Conservation (phyloP, 345 rosid species). For the Adansonia digitata region DNA sequence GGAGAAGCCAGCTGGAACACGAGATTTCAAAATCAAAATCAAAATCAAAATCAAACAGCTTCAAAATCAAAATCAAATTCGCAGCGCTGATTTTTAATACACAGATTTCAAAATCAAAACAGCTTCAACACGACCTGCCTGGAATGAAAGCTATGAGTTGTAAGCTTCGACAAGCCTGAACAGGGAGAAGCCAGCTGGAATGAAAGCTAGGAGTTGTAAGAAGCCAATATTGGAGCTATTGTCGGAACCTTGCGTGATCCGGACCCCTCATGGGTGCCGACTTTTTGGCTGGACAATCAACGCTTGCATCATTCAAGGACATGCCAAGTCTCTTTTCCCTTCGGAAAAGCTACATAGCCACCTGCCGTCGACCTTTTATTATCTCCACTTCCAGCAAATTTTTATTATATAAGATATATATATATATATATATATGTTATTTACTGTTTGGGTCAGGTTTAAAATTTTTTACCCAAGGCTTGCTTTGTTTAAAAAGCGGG, state of each 20-base stretch:
- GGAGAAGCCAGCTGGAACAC: background rate
- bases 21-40: too few species aligned
- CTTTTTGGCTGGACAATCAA: constrained; percentile 51
- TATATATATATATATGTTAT: too few species aligned
- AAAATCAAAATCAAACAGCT: too few species aligned
- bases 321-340: constrained; percentile 85
- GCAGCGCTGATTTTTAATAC: constrained; percentile 32
- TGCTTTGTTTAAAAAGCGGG: too few species aligned
- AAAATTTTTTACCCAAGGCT: too few species aligned
- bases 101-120: constrained; percentile 25
- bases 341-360: constrained; percentile 92
- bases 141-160: too few species aligned
- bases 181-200: background rate
- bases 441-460: too few species aligned
- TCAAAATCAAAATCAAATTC: background rate
- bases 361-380: constrained; percentile 87
- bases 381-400: constrained; percentile 84
- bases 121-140: too few species aligned
- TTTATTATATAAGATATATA: too few species aligned
- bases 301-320: constrained; percentile 93
- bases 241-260: constrained; percentile 33
- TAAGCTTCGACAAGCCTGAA: background rate
- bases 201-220: constrained; percentile 25
- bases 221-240: background rate
- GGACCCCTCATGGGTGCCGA: constrained; percentile 31